Conservation (phyloP, 768 basidiomycete species). For the Lentinula sp. region DNA sequence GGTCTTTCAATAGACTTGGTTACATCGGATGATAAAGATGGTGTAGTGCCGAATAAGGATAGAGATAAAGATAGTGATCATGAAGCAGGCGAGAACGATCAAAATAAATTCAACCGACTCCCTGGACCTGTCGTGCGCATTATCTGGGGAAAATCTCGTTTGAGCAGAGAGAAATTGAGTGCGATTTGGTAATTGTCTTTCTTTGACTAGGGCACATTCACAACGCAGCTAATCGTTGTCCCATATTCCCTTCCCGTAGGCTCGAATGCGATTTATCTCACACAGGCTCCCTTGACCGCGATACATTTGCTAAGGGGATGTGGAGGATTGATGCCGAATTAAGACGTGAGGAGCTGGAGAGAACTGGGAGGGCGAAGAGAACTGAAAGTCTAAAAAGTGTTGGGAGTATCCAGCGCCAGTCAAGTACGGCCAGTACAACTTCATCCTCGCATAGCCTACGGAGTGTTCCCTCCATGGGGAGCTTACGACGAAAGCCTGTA, state of each 20-base stretch:
- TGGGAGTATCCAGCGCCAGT: not conserved
- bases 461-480: not conserved
- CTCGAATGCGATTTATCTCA: conserved; percentile 57
- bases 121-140: conserved; percentile 49
- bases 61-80: conserved; percentile 25
- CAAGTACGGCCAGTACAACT: not conserved
- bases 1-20: conserved; percentile 66
- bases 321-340: conserved; percentile 86
- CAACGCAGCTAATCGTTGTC: not conserved
- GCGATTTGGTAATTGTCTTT: conserved; percentile 57
- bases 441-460: not conserved
- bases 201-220: not conserved
- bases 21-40: conserved; percentile 17
- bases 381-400: not conserved
- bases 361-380: not conserved
- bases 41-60: conserved; percentile 12
- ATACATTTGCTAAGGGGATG: conserved; percentile 72
- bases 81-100: conserved; percentile 18
- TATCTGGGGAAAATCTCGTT: conserved; percentile 59
- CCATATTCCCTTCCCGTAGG: conserved; percentile 33
- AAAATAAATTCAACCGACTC: conserved; percentile 25
- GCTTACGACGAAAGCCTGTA: not conserved
- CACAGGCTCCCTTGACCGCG: conserved; percentile 55
- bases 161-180: conserved; percentile 45
- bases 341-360: conserved; percentile 42